Evolutionary conservation across 805 yeast species (phyloP).

Genomic region (Candida chilensis): DNA sequence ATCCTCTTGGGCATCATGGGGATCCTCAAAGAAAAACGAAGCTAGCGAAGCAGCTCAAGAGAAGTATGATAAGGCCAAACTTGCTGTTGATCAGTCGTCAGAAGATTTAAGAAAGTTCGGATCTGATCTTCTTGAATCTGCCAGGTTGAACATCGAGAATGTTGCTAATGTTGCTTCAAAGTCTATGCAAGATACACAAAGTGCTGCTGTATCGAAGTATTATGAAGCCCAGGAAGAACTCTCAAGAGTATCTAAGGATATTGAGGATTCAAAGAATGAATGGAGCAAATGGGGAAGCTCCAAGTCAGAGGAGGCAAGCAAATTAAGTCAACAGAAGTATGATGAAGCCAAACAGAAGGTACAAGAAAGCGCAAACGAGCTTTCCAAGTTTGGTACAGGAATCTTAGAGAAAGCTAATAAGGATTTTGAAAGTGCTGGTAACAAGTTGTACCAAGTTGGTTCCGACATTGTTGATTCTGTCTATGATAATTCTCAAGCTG

Average conservation of each 20-base stretch:
- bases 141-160: too few species aligned
- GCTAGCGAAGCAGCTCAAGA: background rate
- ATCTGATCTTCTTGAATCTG: too few species aligned
- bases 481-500: too few species aligned
- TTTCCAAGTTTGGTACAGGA: background rate
- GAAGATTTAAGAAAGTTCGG: background rate
- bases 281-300: background rate
- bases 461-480: too few species aligned
- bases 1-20: background rate
- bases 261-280: background rate
- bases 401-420: slow-evolving; percentile 1
- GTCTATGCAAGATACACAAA: background rate
- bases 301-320: background rate
- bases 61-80: background rate
- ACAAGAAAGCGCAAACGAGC: background rate
- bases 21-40: background rate
- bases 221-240: background rate
- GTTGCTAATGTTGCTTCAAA: too few species aligned
- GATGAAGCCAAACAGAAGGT: background rate
- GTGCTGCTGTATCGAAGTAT: background rate
- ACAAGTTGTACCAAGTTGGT: too few species aligned
- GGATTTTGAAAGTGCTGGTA: too few species aligned
- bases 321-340: background rate
- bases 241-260: background rate
- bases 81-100: background rate